Evolutionary conservation across 2,329 filamentous ascomycete species (phyloP), one percentile per base, ranked within the genome.

Genomic region (Huntiella savannae): DNA sequence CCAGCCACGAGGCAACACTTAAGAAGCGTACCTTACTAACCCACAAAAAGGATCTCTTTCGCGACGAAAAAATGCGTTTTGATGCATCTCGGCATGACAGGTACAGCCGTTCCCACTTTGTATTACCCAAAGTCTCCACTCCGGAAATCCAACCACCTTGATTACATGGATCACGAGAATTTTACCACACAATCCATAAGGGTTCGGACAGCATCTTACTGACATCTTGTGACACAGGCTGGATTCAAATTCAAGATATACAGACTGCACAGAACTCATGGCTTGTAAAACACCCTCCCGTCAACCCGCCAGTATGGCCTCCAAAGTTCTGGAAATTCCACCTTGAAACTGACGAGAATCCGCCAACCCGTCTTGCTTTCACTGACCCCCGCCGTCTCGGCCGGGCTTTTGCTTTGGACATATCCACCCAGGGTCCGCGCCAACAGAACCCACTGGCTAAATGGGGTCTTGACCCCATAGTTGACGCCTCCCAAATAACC

Each of bases 401-500:
- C 12, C 73, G 88, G 41, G 75, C 96, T 37, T 70, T 87, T 10
- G 69, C 96, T 10, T 76, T 98, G 4, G 75, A 95, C 59, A 92
- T 82, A 52, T 73, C 77, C 3, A 87, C 73, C 0, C 70, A 75
- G 2, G 69, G 83, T 33, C 92, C 96, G 54, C 69, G 88, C 46
- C 71, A 80, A 15, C 64, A 79, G 49, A 77, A 76, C 0, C 91
- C 91, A 0, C 66, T 98, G 2, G 81, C 82, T 33, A 84, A 94
- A 58, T 95, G 96, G 56, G 91, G 91, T 0, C 88, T 91, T 0
- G 91, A 98, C 62, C 91, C 91, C 0, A 80, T 96, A 1, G 68
- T 13, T 33, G 40, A 43, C 33, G 19, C 84, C 1, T 87, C 96
- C 57, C 61, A 77, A 1, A 73, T 96, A 52, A 92, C 84, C 0